phyloP scores from a whole-genome alignment of 257 asterid genomes.

The Plectranthus barbatus region DNA sequence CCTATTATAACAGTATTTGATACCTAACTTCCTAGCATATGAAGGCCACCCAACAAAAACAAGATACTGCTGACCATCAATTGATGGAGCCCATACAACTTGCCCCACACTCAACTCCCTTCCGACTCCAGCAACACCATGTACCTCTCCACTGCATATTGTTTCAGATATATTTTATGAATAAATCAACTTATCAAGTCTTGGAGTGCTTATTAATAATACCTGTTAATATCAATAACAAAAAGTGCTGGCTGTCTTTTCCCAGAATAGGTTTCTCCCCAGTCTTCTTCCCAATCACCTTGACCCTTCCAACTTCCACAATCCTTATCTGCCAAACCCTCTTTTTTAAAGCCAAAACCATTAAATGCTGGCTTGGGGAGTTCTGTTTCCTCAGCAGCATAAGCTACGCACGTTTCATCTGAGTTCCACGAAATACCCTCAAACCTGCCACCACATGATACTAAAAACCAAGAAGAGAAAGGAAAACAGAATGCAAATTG shows the following conservation, averaged over 20 bases:
- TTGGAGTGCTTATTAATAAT: neutral
- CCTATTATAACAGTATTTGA: constrained; percentile 75
- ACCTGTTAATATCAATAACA: constrained; percentile 63
- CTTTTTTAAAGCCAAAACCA: constrained; percentile 49
- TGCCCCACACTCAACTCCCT: constrained; percentile 76
- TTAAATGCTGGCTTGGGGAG: constrained; percentile 59
- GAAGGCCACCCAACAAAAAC: constrained; percentile 94
- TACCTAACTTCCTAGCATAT: constrained; percentile 70
- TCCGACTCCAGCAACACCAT: constrained; percentile 46
- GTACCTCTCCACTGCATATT: constrained; percentile 73
- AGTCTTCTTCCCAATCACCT: constrained; percentile 97
- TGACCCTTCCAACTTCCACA: constrained; percentile 76
- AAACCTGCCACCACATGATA: constrained; percentile 49
- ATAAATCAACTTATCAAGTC: neutral
- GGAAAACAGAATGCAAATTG: neutral
- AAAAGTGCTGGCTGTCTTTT: constrained; percentile 85
- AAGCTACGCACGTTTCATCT: constrained; percentile 70
- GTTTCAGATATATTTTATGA: constrained; percentile 7
- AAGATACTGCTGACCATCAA: constrained; percentile 41
- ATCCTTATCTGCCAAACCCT: constrained; percentile 51
- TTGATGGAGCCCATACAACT: constrained; percentile 80
- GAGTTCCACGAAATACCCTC: constrained; percentile 93
- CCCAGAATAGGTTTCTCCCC: constrained; percentile 95
- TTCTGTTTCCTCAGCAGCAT: constrained; percentile 80
- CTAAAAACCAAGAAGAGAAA: neutral